Evolutionary conservation across 2,329 filamentous ascomycete species (phyloP).

Genomic region (Rugonectria rugulosa): DNA sequence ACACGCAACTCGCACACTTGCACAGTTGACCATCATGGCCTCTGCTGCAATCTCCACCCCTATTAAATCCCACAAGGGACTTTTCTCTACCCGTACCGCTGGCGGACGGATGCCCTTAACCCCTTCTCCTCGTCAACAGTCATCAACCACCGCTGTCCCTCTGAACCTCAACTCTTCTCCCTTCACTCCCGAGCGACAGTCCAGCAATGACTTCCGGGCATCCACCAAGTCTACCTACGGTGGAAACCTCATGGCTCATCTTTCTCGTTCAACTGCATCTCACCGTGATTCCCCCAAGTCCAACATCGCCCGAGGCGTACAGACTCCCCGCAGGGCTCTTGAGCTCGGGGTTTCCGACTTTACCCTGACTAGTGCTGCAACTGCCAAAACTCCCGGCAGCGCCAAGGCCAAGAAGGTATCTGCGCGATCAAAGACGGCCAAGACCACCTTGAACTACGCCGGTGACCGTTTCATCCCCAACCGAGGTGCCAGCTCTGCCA

Average conservation of each 20-base stretch:
- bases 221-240: conserved; percentile 78
- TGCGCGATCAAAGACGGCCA: conserved; percentile 66
- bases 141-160: conserved; percentile 56
- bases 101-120: conserved; percentile 95
- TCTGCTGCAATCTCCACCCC: conserved; percentile 83
- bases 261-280: conserved; percentile 71
- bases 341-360: conserved; percentile 95
- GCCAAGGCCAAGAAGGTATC: conserved; percentile 64
- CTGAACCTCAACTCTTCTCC: conserved; percentile 72
- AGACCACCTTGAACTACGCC: conserved; percentile 81
- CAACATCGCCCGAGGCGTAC: conserved; percentile 81
- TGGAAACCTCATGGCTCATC: conserved; percentile 80
- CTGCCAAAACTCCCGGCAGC: conserved; percentile 65
- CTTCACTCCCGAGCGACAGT: conserved; percentile 74
- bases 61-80: conserved; percentile 90
- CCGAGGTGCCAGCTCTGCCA: conserved; percentile 86
- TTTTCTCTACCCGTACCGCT: conserved; percentile 92
- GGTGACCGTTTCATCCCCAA: conserved; percentile 97
- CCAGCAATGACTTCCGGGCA: conserved; percentile 59
- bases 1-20: conserved; percentile 23
- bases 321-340: conserved; percentile 81
- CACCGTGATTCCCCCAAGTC: conserved; percentile 94
- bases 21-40: conserved; percentile 72
- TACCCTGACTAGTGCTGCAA: conserved; percentile 84
- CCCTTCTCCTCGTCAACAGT: conserved; percentile 81